Percentiles rank a stretch among this genome's conserved stretches.
Conservation (phyloP, 495 filamentous ascomycete species). For the Penicillium angulare region DNA sequence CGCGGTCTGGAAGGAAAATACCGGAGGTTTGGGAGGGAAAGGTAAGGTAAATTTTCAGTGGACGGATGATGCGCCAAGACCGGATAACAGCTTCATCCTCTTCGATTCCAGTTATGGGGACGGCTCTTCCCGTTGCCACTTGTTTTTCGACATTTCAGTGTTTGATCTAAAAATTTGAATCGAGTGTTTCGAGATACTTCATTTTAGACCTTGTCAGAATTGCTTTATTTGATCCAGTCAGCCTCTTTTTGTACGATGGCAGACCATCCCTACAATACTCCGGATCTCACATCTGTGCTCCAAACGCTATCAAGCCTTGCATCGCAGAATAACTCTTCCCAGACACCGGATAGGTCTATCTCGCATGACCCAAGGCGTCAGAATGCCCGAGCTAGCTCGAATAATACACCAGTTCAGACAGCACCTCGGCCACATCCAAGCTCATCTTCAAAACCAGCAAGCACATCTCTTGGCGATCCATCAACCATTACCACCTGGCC, state of each 20-base stretch:
- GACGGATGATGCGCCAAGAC: slow-evolving; percentile 26
- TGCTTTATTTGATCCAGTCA: too few species aligned
- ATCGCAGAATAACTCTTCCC: slow-evolving; percentile 8
- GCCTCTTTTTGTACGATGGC: slow-evolving; percentile 26
- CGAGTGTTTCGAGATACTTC: too few species aligned
- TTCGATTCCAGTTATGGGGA: slow-evolving; percentile 3
- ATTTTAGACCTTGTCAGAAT: too few species aligned
- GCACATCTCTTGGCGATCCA: slow-evolving; percentile 36
- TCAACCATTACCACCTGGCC: slow-evolving; percentile 65
- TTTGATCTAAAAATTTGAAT: neutral
- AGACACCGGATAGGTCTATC: too few species aligned
- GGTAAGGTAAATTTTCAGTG: slow-evolving; percentile 45
- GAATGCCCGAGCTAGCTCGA: too few species aligned
- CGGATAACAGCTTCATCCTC: slow-evolving; percentile 18
- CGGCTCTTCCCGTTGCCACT: neutral
- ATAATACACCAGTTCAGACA: neutral
- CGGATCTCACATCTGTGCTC: slow-evolving; percentile 54
- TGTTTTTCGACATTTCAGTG: neutral
- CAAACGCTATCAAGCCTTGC: slow-evolving; percentile 44
- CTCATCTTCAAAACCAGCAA: slow-evolving; percentile 2
- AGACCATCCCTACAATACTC: slow-evolving; percentile 34
- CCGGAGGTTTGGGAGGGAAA: slow-evolving; percentile 14
- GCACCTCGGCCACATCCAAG: neutral
- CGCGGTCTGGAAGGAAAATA: slow-evolving; percentile 14
- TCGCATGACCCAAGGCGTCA: too few species aligned